phyloP scores from a whole-genome alignment of 371 early-diverging fungal genomes.

The Actinomucor elegans region DNA sequence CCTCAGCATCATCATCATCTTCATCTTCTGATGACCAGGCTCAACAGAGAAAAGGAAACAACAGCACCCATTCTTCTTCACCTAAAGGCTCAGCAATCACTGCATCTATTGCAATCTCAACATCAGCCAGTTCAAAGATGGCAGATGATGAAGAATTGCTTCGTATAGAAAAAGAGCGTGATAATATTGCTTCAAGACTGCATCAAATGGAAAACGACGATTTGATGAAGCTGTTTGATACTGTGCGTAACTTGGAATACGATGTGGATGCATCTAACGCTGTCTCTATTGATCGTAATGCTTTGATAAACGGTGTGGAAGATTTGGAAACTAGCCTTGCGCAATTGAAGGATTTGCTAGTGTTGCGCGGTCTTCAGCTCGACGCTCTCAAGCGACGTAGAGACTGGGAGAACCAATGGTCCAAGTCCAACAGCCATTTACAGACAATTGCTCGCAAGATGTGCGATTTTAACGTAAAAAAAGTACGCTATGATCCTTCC shows the following conservation, averaged over 20 bases:
- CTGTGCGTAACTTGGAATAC: conserved; percentile 32
- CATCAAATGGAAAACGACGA: conserved; percentile 43
- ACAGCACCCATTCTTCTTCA: neutral
- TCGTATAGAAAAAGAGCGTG: conserved; percentile 49
- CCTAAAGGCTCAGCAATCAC: neutral
- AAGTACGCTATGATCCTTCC: conserved; percentile 39
- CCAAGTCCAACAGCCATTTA: conserved; percentile 37
- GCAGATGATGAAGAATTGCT: conserved; percentile 31
- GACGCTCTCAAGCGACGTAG: conserved; percentile 33
- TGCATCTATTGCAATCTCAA: no score
- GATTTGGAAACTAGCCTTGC: conserved; percentile 25
- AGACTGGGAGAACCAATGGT: conserved; percentile 41
- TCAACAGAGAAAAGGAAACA: neutral
- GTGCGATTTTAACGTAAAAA: conserved; percentile 45
- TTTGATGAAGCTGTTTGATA: conserved; percentile 25
- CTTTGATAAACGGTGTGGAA: conserved; percentile 28
- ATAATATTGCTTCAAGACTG: conserved; percentile 29
- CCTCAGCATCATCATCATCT: neutral
- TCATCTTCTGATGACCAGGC: neutral
- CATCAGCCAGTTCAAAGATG: no score
- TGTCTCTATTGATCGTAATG: conserved; percentile 35
- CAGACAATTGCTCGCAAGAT: conserved; percentile 39
- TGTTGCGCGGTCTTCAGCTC: conserved; percentile 23
- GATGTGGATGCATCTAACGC: conserved; percentile 41
- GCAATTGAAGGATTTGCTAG: conserved; percentile 21